Conservation (phyloP, 306 rosid genomes). For the Cicer yamashitae region DNA sequence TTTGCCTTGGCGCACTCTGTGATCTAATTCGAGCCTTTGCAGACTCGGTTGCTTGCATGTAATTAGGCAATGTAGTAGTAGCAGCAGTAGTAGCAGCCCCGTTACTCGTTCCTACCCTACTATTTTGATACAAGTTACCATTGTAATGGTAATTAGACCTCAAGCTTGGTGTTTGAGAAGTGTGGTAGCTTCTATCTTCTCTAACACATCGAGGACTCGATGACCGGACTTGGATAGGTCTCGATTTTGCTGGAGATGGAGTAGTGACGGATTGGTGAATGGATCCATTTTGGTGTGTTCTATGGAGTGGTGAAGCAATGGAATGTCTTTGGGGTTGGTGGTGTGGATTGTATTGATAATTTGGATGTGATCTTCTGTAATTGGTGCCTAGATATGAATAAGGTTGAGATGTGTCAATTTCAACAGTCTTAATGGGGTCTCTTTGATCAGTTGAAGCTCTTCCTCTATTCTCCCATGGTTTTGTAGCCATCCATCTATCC, state of each 20-base stretch:
- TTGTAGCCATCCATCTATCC: constrained; percentile 81
- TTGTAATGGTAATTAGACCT: constrained; percentile 79
- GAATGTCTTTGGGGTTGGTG: constrained; percentile 76
- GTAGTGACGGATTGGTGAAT: constrained; percentile 67
- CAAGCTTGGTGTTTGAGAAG: constrained; percentile 88
- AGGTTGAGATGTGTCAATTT: constrained; percentile 89
- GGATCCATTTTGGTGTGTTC: constrained; percentile 60
- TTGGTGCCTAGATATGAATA: constrained; percentile 68
- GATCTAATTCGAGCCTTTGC: constrained; percentile 91
- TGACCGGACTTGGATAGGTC: constrained; percentile 78
- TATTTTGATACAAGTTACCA: constrained; percentile 59
- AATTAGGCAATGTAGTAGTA: constrained; percentile 71
- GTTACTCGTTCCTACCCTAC: constrained; percentile 54
- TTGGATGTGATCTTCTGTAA: constrained; percentile 71
- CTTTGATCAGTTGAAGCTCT: constrained; percentile 93
- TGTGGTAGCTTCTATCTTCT: constrained; percentile 68
- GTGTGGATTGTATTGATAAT: constrained; percentile 65
- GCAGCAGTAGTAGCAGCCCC: not conserved
- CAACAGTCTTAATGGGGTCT: constrained; percentile 80
- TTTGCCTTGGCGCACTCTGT: constrained; percentile 92
- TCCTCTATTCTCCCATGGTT: constrained; percentile 85
- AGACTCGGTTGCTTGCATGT: constrained; percentile 98
- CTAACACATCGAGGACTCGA: constrained; percentile 76
- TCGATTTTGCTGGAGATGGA: constrained; percentile 79
- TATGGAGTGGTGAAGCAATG: constrained; percentile 66